These are phyloP conservation scores for Neonothopanus nambi DNA, from an alignment of 1,284 basidiomycete genomes.

Conservation along the genomic window DNA sequence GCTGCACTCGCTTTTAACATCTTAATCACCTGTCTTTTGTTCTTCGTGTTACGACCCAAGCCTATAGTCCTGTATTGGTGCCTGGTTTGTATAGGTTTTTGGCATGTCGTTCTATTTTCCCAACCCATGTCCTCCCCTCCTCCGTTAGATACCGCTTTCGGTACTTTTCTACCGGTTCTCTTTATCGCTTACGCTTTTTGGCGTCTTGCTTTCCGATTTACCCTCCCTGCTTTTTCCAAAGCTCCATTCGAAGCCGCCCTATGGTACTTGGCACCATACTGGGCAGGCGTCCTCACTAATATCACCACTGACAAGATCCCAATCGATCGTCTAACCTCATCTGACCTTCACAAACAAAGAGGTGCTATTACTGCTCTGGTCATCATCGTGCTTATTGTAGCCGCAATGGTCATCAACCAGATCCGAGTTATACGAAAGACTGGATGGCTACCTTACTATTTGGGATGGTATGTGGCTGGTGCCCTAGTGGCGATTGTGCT, in stretches of 20 bases:
- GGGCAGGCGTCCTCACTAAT: slow-evolving; percentile 76
- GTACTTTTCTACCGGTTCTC: slow-evolving; percentile 75
- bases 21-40: slow-evolving; percentile 63
- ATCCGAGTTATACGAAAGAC: slow-evolving; percentile 82
- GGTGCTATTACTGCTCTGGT: slow-evolving; percentile 76
- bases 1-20: slow-evolving; percentile 73
- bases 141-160: slow-evolving; percentile 67
- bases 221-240: slow-evolving; percentile 67
- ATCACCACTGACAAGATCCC: slow-evolving; percentile 70
- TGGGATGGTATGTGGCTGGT: slow-evolving; percentile 68
- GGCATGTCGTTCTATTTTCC: slow-evolving; percentile 83
- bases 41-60: slow-evolving; percentile 73
- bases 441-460: slow-evolving; percentile 77
- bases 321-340: slow-evolving; percentile 68
- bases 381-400: slow-evolving; percentile 59
- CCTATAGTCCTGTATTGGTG: slow-evolving; percentile 75
- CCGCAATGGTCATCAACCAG: slow-evolving; percentile 69
- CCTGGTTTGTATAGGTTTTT: slow-evolving; percentile 83
- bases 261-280: slow-evolving; percentile 78
- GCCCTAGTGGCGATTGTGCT: slow-evolving; percentile 68
- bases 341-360: slow-evolving; percentile 68
- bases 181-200: slow-evolving; percentile 84
- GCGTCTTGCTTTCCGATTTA: slow-evolving; percentile 75
- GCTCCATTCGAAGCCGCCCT: slow-evolving; percentile 74
- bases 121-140: slow-evolving; percentile 75